These are phyloP conservation scores for Epipyxis sp. DNA, from an alignment of 108 stramenopile species.

Conservation along the genomic window DNA sequence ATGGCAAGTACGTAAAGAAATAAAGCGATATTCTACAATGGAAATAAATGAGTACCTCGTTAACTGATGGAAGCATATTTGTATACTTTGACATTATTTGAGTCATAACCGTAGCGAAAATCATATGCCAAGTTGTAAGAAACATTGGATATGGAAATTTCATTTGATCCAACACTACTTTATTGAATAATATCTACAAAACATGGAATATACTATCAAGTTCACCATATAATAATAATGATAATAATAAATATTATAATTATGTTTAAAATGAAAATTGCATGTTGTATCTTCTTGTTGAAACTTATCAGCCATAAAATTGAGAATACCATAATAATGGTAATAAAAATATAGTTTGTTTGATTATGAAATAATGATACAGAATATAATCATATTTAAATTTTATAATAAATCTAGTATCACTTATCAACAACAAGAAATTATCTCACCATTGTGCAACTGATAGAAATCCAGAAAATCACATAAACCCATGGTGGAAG, in stretches of 20 bases:
- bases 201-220: no score
- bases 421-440: background rate
- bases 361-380: no score
- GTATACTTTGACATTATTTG: slow-evolving; percentile 24
- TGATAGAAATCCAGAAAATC: slow-evolving; percentile 23
- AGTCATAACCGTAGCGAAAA: slow-evolving; percentile 21
- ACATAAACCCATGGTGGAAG: slow-evolving; percentile 23
- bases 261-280: no score
- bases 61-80: slow-evolving; percentile 22
- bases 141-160: slow-evolving; percentile 34
- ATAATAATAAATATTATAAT: background rate
- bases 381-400: no score
- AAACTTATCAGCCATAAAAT: no score
- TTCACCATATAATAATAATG: background rate
- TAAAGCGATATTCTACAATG: background rate
- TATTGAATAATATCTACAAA: slow-evolving; percentile 26
- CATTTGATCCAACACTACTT: slow-evolving; percentile 14
- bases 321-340: no score
- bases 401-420: no score
- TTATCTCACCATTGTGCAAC: slow-evolving; percentile 31
- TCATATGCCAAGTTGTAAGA: slow-evolving; percentile 32
- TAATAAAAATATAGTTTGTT: no score
- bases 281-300: no score
- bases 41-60: slow-evolving; percentile 1
- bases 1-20: background rate